Conservation (phyloP, 2,329 filamentous ascomycete species). For the Colletotrichum tofieldiae region DNA sequence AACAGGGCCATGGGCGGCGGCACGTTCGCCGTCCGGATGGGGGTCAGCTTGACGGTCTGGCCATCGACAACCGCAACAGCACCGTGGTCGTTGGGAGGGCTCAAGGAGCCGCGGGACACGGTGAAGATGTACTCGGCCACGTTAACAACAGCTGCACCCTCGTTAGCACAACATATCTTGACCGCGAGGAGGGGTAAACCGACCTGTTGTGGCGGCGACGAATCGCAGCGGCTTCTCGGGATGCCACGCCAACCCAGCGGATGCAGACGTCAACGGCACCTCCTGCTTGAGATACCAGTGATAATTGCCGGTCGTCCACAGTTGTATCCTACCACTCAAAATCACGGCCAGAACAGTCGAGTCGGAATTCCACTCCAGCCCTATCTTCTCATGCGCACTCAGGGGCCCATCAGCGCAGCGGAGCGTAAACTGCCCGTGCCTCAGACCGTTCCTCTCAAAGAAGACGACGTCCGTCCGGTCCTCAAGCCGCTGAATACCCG, state of each 20-base stretch:
- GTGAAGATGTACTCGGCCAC: slow-evolving; percentile 79
- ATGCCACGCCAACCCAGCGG: slow-evolving; percentile 78
- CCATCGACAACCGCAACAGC: slow-evolving; percentile 90
- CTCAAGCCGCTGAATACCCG: slow-evolving; percentile 82
- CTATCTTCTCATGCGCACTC: slow-evolving; percentile 71
- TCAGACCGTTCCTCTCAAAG: slow-evolving; percentile 96
- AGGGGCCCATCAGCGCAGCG: slow-evolving; percentile 74
- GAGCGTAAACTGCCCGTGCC: slow-evolving; percentile 95
- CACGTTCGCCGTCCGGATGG: slow-evolving; percentile 85
- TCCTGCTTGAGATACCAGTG: slow-evolving; percentile 99
- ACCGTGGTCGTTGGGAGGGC: slow-evolving; percentile 82
- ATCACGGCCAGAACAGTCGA: slow-evolving; percentile 91
- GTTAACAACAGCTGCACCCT: slow-evolving; percentile 62
- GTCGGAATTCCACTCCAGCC: slow-evolving; percentile 89
- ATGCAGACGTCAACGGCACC: slow-evolving; percentile 63
- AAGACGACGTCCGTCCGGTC: slow-evolving; percentile 88
- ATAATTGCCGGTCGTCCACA: slow-evolving; percentile 98
- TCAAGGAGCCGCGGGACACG: slow-evolving; percentile 77
- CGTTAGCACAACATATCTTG: slow-evolving; percentile 34
- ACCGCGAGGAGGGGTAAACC: slow-evolving; percentile 41
- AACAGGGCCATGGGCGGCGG: slow-evolving; percentile 94
- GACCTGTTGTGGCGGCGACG: slow-evolving; percentile 68
- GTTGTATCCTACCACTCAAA: slow-evolving; percentile 81
- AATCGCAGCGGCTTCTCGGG: slow-evolving; percentile 85
- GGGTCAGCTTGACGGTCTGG: slow-evolving; percentile 83